These are phyloP conservation scores for Rehmannia glutinosa DNA, from an alignment of 257 asterid species.

Conservation along the genomic window DNA sequence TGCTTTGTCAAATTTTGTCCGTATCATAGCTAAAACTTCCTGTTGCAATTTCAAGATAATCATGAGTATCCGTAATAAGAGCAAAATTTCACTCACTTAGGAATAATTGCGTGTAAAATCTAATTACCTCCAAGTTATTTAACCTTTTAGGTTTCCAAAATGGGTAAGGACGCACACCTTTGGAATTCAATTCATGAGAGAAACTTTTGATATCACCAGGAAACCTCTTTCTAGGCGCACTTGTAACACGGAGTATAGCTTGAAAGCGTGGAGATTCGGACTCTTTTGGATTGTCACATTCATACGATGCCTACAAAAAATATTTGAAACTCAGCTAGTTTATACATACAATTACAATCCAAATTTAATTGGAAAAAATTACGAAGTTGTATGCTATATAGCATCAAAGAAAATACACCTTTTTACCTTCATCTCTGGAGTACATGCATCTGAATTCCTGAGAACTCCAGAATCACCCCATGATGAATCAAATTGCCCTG, in stretches of 20 bases:
- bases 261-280: conserved; percentile 97
- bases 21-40: conserved; percentile 91
- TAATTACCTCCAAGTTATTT: conserved; percentile 87
- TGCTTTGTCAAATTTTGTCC: conserved; percentile 93
- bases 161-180: conserved; percentile 98
- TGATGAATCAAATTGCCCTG: conserved; percentile 40
- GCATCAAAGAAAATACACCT: conserved; percentile 30
- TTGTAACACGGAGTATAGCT: conserved; percentile 97
- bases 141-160: conserved; percentile 93
- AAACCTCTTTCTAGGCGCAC: conserved; percentile 96
- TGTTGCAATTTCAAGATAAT: conserved; percentile 29
- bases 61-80: conserved; percentile 23
- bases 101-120: conserved; percentile 1
- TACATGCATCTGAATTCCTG: conserved; percentile 47
- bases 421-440: conserved; percentile 58
- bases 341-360: background rate
- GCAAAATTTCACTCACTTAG: background rate
- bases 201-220: conserved; percentile 97
- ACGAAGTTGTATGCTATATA: conserved; percentile 8
- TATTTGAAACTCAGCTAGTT: conserved; percentile 8
- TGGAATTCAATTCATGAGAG: conserved; percentile 94
- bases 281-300: conserved; percentile 94
- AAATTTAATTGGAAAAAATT: conserved; percentile 5
- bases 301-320: conserved; percentile 67
- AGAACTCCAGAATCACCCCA: conserved; percentile 38